Evolutionary conservation across 768 basidiomycete species (phyloP), one percentile per base, ranked within the genome.

Genomic region (Trametes meyenii): DNA sequence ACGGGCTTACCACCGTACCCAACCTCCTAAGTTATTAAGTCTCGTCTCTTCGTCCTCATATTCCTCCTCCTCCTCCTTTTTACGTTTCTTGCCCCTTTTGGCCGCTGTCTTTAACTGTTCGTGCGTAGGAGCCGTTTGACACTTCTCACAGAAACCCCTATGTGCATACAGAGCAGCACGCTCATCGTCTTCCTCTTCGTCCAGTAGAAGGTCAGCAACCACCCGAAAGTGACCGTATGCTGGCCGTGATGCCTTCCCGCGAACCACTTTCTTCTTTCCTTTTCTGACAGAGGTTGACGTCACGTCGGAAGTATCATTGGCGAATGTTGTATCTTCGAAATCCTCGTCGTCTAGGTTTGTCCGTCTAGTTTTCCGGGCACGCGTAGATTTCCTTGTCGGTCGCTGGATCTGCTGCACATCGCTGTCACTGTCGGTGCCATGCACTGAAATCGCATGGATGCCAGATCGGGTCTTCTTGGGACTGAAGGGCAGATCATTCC

Each of bases 1-100:
- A 51, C 21, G 26, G 17, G 75, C 82, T 58, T 71, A 91, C 91
- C 92, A 95, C 75, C 85, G 81, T 64, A 94, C 85, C 92, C 92
- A 95, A 26, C 92, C 92, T 13, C 92, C 92, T 48, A 88, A 74
- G 7, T 72, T 70, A 13, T 63, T 74, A 11, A 85, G 74, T 50
- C 74, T 77, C 39, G 84, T 82, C 39, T 79, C 75, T 44, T 88
- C 86, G 33, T 84, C 80, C 19, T 82, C 84, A 45, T 79, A 78
- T 51, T 85, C 87, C 43, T 81, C 79, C 36, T 81, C 82, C n/a
- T 80, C 78, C 7, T 75, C 65, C 21, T 68, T 69, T 61, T 74
- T 77, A 63, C 74, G 79, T 70, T 74, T 82, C 14, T 71, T 69
- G 40, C 70, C 75, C 51, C 76, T 76, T 66, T 75, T 80, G 40